Conservation (phyloP, 352 stramenopile genomes). For the Nothophytophthora sp. region DNA sequence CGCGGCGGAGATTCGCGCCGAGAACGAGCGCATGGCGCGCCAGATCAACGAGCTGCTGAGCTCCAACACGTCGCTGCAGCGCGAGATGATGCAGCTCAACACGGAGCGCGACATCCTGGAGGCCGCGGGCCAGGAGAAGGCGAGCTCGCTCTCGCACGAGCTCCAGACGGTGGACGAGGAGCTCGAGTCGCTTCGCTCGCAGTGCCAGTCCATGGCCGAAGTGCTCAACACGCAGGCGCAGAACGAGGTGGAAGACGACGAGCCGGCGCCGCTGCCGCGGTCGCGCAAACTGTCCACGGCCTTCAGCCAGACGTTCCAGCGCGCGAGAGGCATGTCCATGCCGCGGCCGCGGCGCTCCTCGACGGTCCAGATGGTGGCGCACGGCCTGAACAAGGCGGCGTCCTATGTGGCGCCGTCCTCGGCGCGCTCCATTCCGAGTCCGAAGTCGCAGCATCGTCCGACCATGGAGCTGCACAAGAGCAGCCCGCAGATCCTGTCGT, state of each 20-base stretch:
- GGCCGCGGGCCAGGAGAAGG: constrained; percentile 36
- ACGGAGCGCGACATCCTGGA: constrained; percentile 48
- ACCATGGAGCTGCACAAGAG: constrained; percentile 30
- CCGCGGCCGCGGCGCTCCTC: constrained; percentile 25
- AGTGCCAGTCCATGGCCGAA: constrained; percentile 45
- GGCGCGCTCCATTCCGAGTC: constrained; percentile 6
- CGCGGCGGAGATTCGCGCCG: constrained; percentile 38
- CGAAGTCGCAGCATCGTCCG: constrained; percentile 10
- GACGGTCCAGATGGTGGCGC: constrained; percentile 27
- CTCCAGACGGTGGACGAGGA: constrained; percentile 40
- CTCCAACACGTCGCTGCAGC: constrained; percentile 67
- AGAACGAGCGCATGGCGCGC: constrained; percentile 56
- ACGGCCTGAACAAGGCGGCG: constrained; percentile 32
- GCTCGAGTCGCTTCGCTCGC: constrained; percentile 34
- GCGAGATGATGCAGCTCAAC: constrained; percentile 54
- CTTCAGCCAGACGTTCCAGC: constrained; percentile 32
- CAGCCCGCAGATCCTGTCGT: constrained; percentile 39
- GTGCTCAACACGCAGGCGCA: constrained; percentile 22
- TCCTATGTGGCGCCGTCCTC: constrained; percentile 32
- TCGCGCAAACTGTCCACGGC: constrained; percentile 26
- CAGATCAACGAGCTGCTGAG: constrained; percentile 63
- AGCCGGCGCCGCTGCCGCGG: constrained; percentile 12
- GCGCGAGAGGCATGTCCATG: constrained; percentile 33
- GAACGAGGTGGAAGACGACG: constrained; percentile 31
- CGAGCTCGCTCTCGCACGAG: constrained; percentile 50